Evolutionary conservation across 2,329 filamentous ascomycete genomes (phyloP).

Genomic region (Aspergillus fumigatiaffinis): DNA sequence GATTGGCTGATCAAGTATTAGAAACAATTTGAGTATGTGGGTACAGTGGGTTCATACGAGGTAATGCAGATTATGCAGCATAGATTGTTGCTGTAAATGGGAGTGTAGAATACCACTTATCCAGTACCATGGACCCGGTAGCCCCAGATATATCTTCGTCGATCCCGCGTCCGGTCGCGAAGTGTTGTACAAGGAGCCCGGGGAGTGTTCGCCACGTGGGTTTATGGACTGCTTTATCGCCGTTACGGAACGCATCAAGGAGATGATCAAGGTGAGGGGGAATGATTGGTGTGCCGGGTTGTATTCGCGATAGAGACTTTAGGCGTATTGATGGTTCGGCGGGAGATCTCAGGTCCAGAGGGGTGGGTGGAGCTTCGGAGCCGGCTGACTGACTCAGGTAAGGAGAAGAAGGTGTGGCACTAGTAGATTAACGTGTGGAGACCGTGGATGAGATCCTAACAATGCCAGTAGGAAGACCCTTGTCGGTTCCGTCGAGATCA

Average conservation of each 20-base stretch:
- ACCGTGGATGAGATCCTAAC: constrained; percentile 57
- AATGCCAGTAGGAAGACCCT: constrained; percentile 72
- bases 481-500: constrained; percentile 54
- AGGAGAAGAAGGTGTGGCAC: constrained; percentile 59
- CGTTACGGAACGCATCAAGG: too few relatives aligned
- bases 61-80: too few relatives aligned
- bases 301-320: too few relatives aligned
- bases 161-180: constrained; percentile 48
- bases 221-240: too few relatives aligned
- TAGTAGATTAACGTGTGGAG: constrained; percentile 38
- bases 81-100: too few relatives aligned
- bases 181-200: constrained; percentile 49
- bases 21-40: neutral
- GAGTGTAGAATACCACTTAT: too few relatives aligned
- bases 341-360: neutral
- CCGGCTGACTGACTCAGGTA: constrained; percentile 58
- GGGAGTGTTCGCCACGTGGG: constrained; percentile 15
- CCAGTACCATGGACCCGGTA: too few relatives aligned
- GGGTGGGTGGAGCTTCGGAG: constrained; percentile 23
- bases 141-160: constrained; percentile 53
- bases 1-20: neutral
- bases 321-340: constrained; percentile 47
- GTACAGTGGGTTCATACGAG: too few relatives aligned
- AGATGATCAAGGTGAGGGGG: too few relatives aligned
- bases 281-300: too few relatives aligned